Conservation (phyloP, 139 green algal genomes). For the Protoeuglena noctilucae region DNA sequence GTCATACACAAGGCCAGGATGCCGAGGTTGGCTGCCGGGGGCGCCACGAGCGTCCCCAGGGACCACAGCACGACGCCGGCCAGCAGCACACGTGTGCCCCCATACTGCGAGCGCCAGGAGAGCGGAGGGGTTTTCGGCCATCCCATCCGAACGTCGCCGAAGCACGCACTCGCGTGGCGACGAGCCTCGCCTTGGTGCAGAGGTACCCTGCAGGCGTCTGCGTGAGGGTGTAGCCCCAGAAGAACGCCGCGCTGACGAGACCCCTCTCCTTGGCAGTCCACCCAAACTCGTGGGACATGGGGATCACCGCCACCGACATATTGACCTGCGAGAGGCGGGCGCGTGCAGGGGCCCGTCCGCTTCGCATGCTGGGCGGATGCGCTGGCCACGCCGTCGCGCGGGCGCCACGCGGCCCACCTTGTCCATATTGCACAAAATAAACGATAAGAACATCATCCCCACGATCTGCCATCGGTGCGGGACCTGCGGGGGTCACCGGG, state of each 20-base stretch:
- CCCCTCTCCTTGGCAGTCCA: conserved; percentile 74
- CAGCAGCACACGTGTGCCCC: conserved; percentile 64
- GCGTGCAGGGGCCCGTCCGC: too few species aligned
- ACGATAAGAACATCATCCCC: conserved; percentile 43
- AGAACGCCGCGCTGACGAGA: conserved; percentile 88
- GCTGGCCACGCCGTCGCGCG: too few species aligned
- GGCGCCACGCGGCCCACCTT: too few species aligned
- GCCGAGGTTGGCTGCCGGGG: conserved; percentile 47
- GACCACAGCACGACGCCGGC: conserved; percentile 79
- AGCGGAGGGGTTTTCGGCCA: too few species aligned
- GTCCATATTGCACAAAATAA: conserved; percentile 96
- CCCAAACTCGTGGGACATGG: conserved; percentile 85
- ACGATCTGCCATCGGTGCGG: conserved; percentile 40
- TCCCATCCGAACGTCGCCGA: too few species aligned
- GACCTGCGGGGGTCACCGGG: too few species aligned
- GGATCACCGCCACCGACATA: conserved; percentile 96
- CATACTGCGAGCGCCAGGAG: conserved; percentile 38
- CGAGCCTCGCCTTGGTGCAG: conserved; percentile 67
- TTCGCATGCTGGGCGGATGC: too few species aligned
- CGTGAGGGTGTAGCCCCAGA: conserved; percentile 89
- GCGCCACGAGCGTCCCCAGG: conserved; percentile 72
- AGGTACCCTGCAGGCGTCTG: conserved; percentile 86
- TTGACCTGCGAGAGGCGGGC: too few species aligned
- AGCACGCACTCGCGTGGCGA: too few species aligned
- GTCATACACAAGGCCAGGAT: conserved; percentile 64